A percentile compares a stretch with the other conserved stretches of the same genome.
These are phyloP conservation scores for Nothopassalora personata DNA, from an alignment of 2,329 filamentous ascomycete species.

Conservation along the genomic window DNA sequence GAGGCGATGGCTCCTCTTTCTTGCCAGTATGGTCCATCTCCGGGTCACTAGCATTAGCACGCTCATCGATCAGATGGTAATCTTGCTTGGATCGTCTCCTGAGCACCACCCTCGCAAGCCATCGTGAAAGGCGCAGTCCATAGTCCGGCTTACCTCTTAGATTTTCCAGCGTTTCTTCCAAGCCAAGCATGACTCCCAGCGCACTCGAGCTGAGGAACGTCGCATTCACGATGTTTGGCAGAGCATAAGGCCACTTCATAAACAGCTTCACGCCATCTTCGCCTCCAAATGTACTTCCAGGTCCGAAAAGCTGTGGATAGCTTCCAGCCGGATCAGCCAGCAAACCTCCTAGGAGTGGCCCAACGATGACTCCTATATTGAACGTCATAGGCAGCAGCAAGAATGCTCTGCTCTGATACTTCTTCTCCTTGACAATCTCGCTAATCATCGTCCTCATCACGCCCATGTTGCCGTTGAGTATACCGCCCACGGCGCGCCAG, in stretches of 20 bases:
- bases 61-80: constrained; percentile 32
- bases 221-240: constrained; percentile 64
- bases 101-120: constrained; percentile 34
- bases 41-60: constrained; percentile 24
- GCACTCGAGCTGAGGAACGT: constrained; percentile 54
- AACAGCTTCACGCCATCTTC: constrained; percentile 53
- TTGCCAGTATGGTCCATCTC: constrained; percentile 12
- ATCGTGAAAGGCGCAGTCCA: constrained; percentile 37
- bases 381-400: constrained; percentile 62
- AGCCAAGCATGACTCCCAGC: constrained; percentile 54
- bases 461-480: constrained; percentile 64
- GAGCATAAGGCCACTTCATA: constrained; percentile 64
- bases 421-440: constrained; percentile 67
- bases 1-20: constrained; percentile 7
- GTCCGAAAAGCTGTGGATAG: constrained; percentile 60
- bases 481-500: constrained; percentile 62
- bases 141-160: constrained; percentile 38
- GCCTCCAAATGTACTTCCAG: constrained; percentile 52
- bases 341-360: constrained; percentile 56
- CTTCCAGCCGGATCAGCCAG: constrained; percentile 61
- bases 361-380: constrained; percentile 52
- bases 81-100: constrained; percentile 20
- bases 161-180: constrained; percentile 55
- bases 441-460: constrained; percentile 71
- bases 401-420: constrained; percentile 51